Conservation (phyloP, 805 yeast species). For the Hanseniaspora jakobsenii region DNA sequence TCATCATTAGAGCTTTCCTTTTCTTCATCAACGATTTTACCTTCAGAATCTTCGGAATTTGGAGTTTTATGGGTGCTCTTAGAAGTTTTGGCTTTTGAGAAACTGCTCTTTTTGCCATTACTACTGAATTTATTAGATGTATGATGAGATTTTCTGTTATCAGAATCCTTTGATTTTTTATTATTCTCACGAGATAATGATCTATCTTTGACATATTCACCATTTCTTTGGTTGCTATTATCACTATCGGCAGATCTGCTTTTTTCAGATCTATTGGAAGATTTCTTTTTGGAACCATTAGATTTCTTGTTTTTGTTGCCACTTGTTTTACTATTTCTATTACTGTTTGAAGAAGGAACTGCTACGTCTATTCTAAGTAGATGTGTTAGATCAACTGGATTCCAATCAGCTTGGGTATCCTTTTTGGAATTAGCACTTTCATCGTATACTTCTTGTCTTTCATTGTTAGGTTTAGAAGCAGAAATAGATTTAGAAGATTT, state of each 20-base stretch:
- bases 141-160: not conserved
- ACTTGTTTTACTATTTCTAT: not conserved
- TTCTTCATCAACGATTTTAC: not conserved
- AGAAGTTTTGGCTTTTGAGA: no score
- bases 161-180: not conserved
- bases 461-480: not conserved
- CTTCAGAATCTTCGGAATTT: no score
- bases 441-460: no score
- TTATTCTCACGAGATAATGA: not conserved
- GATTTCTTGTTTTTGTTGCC: not conserved
- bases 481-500: no score
- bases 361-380: slow-evolving; percentile 3
- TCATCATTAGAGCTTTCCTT: not conserved
- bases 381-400: slow-evolving; percentile 13
- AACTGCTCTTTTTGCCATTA: no score
- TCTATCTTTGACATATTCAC: no score
- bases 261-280: not conserved
- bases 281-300: not conserved
- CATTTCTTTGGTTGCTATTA: not conserved
- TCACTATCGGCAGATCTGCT: not conserved
- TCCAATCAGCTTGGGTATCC: no score
- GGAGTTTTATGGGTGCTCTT: no score
- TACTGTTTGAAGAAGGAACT: not conserved
- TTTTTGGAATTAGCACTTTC: no score
- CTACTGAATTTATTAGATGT: not conserved